Evolutionary conservation across 345 rosid species (phyloP).

Genomic region (Eucalyptus brandiana): DNA sequence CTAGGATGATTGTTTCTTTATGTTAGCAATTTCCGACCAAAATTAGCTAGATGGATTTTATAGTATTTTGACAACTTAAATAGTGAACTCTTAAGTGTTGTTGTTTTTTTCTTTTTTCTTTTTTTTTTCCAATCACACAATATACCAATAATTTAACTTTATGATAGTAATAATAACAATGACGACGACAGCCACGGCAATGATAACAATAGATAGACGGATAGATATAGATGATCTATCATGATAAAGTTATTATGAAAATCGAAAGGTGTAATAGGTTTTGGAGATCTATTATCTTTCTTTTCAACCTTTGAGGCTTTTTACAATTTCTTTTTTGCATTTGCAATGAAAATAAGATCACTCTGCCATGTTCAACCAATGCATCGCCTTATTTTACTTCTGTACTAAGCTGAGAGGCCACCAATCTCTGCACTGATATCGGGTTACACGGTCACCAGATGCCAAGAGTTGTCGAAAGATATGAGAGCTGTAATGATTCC

Average conservation of each 20-base stretch:
- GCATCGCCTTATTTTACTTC: background rate
- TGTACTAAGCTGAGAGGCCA: background rate
- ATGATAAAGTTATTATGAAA: background rate
- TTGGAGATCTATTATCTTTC: background rate
- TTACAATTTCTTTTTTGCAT: background rate
- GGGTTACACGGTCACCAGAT: background rate
- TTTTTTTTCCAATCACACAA: background rate
- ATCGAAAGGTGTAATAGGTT: background rate
- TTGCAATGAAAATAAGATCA: background rate
- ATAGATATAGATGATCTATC: background rate
- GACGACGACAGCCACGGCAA: background rate
- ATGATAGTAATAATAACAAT: background rate
- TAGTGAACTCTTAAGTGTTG: background rate
- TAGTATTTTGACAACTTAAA: background rate
- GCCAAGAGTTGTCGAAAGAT: background rate
- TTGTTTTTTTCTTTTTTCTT: no score
- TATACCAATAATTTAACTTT: background rate
- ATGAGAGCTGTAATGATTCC: background rate
- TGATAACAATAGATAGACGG: background rate
- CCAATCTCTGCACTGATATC: background rate
- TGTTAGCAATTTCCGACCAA: fast-evolving
- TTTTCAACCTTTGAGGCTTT: background rate
- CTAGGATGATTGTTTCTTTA: background rate
- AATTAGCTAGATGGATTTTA: background rate
- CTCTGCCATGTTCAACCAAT: background rate